phyloP scores from a whole-genome alignment of 2,329 filamentous ascomycete species.

The Exophiala alcalophila region DNA sequence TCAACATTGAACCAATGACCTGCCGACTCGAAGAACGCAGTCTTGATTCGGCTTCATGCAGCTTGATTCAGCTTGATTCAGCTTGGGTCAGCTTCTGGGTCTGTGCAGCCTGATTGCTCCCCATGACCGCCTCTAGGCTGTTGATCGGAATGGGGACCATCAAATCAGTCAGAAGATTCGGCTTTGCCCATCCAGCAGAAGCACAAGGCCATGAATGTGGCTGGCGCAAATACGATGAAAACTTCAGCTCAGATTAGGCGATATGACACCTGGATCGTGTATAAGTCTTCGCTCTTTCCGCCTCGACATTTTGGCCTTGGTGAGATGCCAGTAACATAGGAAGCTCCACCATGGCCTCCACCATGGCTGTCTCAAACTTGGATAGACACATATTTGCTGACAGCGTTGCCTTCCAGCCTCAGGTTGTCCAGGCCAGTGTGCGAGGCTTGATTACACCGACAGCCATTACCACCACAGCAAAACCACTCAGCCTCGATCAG shows the following conservation, averaged over 20 bases:
- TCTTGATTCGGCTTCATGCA: too few species aligned
- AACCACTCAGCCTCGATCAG: constrained; percentile 11
- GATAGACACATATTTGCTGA: constrained; percentile 12
- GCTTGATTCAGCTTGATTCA: too few species aligned
- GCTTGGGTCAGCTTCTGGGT: too few species aligned
- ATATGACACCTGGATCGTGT: constrained; percentile 2
- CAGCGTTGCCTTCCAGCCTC: constrained; percentile 6
- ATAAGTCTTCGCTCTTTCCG: not conserved
- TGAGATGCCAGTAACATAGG: too few species aligned
- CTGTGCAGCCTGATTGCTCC: too few species aligned
- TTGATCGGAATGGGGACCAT: too few species aligned
- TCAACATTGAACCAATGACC: too few species aligned
- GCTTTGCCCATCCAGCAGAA: too few species aligned
- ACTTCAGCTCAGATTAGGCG: not conserved
- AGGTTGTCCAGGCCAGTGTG: constrained; percentile 14
- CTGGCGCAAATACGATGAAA: not conserved
- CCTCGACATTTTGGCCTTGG: too few species aligned
- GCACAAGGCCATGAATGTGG: too few species aligned
- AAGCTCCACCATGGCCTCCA: not conserved
- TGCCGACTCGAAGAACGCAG: too few species aligned
- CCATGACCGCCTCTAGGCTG: too few species aligned
- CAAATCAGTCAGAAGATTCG: not conserved
- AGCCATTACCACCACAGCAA: constrained; percentile 6
- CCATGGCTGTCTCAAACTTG: constrained; percentile 1
- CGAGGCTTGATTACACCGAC: constrained; percentile 14